Conservation (phyloP, 768 basidiomycete species). For the Gymnopilus dilepis region DNA sequence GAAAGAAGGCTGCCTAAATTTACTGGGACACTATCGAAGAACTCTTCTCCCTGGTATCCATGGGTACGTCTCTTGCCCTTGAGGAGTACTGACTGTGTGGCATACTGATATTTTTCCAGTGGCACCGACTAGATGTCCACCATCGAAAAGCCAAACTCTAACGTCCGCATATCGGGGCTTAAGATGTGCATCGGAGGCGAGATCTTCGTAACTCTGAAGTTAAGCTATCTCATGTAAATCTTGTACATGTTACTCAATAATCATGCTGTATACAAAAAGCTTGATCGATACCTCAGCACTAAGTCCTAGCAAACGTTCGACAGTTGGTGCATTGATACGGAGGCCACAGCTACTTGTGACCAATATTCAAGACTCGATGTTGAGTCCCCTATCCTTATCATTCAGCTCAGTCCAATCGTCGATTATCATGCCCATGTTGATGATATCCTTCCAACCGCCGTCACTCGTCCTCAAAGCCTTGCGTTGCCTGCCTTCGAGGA, state of each 20-base stretch:
- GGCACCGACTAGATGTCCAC: constrained; percentile 40
- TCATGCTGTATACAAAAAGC: too few relatives aligned
- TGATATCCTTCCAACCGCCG: constrained; percentile 16
- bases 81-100: neutral
- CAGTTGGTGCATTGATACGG: too few relatives aligned
- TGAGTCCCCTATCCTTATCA: neutral
- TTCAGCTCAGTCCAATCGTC: constrained; percentile 14
- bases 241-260: too few relatives aligned
- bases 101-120: constrained; percentile 32
- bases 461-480: constrained; percentile 12
- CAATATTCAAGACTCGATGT: neutral
- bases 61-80: constrained; percentile 49
- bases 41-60: constrained; percentile 48
- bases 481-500: constrained; percentile 8
- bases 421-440: constrained; percentile 18
- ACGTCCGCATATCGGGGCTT: too few relatives aligned
- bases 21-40: constrained; percentile 46
- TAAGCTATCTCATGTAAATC: too few relatives aligned
- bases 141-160: constrained; percentile 42
- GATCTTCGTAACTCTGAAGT: too few relatives aligned
- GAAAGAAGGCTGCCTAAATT: constrained; percentile 52
- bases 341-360: too few relatives aligned
- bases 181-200: too few relatives aligned
- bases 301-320: too few relatives aligned
- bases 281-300: too few relatives aligned